These are phyloP conservation scores for Gracilaria domingensis DNA, from an alignment of 23 red algal species.

Conservation along the genomic window DNA sequence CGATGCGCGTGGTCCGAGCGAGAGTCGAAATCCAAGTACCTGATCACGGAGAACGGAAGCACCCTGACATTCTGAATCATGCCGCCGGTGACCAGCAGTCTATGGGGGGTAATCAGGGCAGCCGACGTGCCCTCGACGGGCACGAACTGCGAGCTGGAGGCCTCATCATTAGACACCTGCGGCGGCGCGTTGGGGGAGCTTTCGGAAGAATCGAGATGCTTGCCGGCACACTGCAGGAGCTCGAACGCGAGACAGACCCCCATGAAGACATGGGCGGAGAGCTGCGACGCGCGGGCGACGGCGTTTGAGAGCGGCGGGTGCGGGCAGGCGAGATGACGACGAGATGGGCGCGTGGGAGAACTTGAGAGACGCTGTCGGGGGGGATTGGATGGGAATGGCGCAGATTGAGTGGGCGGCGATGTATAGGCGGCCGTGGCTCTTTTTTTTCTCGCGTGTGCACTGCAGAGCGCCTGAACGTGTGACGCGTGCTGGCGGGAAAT, in stretches of 20 bases:
- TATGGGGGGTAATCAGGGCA: constrained; percentile 48
- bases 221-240: constrained; percentile 24
- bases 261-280: constrained; percentile 43
- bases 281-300: neutral
- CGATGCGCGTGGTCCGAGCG: neutral
- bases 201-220: constrained; percentile 26
- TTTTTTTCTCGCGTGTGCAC: neutral
- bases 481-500: constrained; percentile 13
- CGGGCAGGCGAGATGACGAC: neutral
- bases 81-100: constrained; percentile 64
- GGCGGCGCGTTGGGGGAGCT: neutral
- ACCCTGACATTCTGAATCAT: constrained; percentile 44
- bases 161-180: constrained; percentile 60
- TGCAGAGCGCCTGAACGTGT: too few species aligned
- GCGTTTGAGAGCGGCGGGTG: neutral
- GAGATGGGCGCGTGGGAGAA: neutral
- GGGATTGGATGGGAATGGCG: too few species aligned
- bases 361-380: too few species aligned
- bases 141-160: constrained; percentile 1
- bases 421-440: neutral
- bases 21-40: constrained; percentile 54
- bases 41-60: constrained; percentile 55
- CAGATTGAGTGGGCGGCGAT: too few species aligned
- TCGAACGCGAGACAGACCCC: constrained; percentile 22
- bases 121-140: constrained; percentile 43